These are phyloP conservation scores for Luffa aegyptiaca DNA, from an alignment of 306 rosid genomes.

Conservation along the genomic window DNA sequence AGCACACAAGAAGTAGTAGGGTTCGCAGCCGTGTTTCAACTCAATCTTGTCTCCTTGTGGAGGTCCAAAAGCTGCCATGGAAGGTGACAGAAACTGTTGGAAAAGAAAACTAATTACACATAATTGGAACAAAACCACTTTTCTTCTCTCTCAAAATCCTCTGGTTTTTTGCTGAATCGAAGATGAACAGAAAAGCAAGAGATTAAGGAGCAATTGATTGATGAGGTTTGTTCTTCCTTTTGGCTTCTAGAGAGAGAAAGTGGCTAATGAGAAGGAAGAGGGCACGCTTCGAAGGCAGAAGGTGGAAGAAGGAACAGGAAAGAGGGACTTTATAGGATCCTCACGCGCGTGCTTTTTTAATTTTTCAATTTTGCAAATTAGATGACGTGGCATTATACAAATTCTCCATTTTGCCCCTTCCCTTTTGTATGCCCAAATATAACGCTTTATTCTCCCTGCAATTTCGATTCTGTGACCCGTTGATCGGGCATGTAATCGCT, in stretches of 20 bases:
- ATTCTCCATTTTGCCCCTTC: neutral
- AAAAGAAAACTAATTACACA: slow-evolving; percentile 1
- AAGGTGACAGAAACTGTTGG: slow-evolving; percentile 11
- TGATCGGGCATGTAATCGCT: slow-evolving; percentile 15
- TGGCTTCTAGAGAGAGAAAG: slow-evolving; percentile 18
- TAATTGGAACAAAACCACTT: slow-evolving; percentile 2
- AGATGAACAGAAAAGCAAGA: slow-evolving; percentile 20
- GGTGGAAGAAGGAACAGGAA: slow-evolving; percentile 29
- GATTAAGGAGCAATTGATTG: slow-evolving; percentile 17
- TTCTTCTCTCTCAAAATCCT: slow-evolving; percentile 11
- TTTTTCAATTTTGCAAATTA: slow-evolving; percentile 24
- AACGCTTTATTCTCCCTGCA: neutral
- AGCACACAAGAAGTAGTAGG: slow-evolving; percentile 4
- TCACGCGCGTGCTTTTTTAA: slow-evolving; percentile 43
- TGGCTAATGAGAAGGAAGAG: slow-evolving; percentile 23
- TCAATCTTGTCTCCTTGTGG: slow-evolving; percentile 10
- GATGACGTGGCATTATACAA: slow-evolving; percentile 26
- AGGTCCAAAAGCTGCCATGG: slow-evolving; percentile 31
- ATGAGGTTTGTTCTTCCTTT: neutral
- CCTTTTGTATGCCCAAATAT: neutral
- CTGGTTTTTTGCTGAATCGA: neutral
- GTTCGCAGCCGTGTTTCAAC: neutral
- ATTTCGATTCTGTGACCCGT: slow-evolving; percentile 42
- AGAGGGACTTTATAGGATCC: slow-evolving; percentile 30
- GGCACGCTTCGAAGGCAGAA: slow-evolving; percentile 42